Conservation (phyloP, 148 eudicot species). For the Talinum fruticosum region DNA sequence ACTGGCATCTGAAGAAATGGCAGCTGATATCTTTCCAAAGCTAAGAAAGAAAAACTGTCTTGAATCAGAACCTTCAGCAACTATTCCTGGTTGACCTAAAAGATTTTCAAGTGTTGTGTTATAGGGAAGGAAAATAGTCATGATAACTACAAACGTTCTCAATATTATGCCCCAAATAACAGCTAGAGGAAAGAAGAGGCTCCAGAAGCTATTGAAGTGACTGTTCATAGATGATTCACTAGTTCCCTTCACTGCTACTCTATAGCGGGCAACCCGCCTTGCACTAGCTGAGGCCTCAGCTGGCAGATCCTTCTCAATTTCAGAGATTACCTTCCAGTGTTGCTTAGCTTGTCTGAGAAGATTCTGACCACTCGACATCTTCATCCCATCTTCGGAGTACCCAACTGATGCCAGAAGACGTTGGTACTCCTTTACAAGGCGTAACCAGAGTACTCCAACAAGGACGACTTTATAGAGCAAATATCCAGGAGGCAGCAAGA, state of each 20-base stretch:
- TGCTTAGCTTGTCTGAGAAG: slow-evolving; percentile 38
- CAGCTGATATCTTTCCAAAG: slow-evolving; percentile 48
- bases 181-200: slow-evolving; percentile 31
- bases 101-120: slow-evolving; percentile 21
- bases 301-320: slow-evolving; percentile 67
- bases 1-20: slow-evolving; percentile 34
- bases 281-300: slow-evolving; percentile 67
- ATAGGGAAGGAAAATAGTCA: slow-evolving; percentile 26
- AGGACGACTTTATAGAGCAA: slow-evolving; percentile 40
- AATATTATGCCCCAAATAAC: slow-evolving; percentile 41
- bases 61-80: slow-evolving; percentile 37
- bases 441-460: slow-evolving; percentile 54
- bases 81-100: slow-evolving; percentile 15
- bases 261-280: slow-evolving; percentile 58
- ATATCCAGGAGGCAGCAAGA: slow-evolving; percentile 40
- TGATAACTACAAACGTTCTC: slow-evolving; percentile 29
- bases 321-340: slow-evolving; percentile 52
- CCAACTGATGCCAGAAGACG: slow-evolving; percentile 54
- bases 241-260: slow-evolving; percentile 31
- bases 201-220: slow-evolving; percentile 29
- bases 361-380: slow-evolving; percentile 30
- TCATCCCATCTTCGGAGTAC: slow-evolving; percentile 46
- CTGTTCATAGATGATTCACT: slow-evolving; percentile 17
- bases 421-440: slow-evolving; percentile 55
- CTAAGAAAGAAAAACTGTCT: slow-evolving; percentile 40